phyloP scores from a whole-genome alignment of 2,329 filamentous ascomycete genomes.

The Diaporthe sp. region DNA sequence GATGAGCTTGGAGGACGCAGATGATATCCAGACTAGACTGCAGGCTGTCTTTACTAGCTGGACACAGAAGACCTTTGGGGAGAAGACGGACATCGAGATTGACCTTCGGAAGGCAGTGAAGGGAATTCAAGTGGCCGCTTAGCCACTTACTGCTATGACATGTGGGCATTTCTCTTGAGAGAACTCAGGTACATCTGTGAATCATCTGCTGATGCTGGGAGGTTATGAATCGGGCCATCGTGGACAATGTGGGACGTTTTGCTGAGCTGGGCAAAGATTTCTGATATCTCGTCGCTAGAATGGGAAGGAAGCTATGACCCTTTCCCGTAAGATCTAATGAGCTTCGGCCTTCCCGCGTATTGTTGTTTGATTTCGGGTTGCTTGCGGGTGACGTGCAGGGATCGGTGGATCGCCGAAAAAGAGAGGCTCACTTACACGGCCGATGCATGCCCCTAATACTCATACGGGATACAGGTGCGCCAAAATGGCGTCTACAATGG shows the following conservation, averaged over 20 bases:
- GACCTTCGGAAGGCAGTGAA: conserved; percentile 33
- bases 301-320: neutral
- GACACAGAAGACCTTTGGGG: conserved; percentile 21
- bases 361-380: neutral
- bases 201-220: neutral
- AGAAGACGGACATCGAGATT: conserved; percentile 22
- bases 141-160: neutral
- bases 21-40: conserved; percentile 31
- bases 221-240: neutral
- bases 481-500: neutral
- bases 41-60: conserved; percentile 25
- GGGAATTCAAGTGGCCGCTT: conserved; percentile 17
- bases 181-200: neutral
- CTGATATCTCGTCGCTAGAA: neutral
- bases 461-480: neutral
- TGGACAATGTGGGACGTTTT: neutral
- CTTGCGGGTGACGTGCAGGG: neutral
- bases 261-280: neutral
- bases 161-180: neutral
- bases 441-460: neutral
- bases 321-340: neutral
- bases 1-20: conserved; percentile 32
- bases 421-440: conserved; percentile 7
- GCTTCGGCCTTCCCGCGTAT: neutral
- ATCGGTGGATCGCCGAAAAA: conserved; percentile 9